Conservation (phyloP, 2,329 filamentous ascomycete species). For the Rhynchosporium agropyri region DNA sequence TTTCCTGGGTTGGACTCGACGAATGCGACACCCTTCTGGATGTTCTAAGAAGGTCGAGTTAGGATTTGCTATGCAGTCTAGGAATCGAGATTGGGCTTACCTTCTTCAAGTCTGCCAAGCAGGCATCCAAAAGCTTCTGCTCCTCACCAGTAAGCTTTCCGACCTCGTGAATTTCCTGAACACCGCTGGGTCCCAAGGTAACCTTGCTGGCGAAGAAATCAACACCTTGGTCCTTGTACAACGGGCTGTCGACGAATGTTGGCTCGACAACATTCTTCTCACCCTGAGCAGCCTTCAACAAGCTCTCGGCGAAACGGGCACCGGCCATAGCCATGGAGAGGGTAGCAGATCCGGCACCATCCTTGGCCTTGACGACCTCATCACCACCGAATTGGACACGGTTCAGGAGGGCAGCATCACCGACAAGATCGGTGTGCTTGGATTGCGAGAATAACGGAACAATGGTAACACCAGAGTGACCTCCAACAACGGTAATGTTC, state of each 20-base stretch:
- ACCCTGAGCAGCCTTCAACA: conserved; percentile 90
- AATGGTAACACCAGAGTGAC: conserved; percentile 97
- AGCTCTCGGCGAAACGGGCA: conserved; percentile 79
- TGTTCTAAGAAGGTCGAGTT: conserved; percentile 65
- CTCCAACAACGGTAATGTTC: conserved; percentile 94
- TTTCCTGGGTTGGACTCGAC: conserved; percentile 62
- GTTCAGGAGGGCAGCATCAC: conserved; percentile 74
- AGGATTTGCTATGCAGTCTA: conserved; percentile 8
- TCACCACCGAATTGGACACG: conserved; percentile 99
- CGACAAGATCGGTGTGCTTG: conserved; percentile 79
- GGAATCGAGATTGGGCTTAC: conserved; percentile 24
- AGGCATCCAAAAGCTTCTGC: conserved; percentile 85
- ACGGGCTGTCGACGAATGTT: conserved; percentile 93
- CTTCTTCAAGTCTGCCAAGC: conserved; percentile 80
- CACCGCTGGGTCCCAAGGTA: conserved; percentile 94
- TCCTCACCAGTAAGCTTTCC: conserved; percentile 84
- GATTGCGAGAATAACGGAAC: conserved; percentile 97
- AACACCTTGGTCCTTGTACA: conserved; percentile 98
- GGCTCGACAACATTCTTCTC: conserved; percentile 96
- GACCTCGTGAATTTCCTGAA: conserved; percentile 87
- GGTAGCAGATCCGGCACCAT: conserved; percentile 93
- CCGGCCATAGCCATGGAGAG: conserved; percentile 99
- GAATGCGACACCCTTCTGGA: conserved; percentile 79
- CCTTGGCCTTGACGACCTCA: conserved; percentile 99
- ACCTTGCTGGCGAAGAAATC: conserved; percentile 97